A percentile compares a stretch with the other conserved stretches of the same genome.
Conservation (phyloP, 106 monocot species). For the Narthecium ossifragum region DNA sequence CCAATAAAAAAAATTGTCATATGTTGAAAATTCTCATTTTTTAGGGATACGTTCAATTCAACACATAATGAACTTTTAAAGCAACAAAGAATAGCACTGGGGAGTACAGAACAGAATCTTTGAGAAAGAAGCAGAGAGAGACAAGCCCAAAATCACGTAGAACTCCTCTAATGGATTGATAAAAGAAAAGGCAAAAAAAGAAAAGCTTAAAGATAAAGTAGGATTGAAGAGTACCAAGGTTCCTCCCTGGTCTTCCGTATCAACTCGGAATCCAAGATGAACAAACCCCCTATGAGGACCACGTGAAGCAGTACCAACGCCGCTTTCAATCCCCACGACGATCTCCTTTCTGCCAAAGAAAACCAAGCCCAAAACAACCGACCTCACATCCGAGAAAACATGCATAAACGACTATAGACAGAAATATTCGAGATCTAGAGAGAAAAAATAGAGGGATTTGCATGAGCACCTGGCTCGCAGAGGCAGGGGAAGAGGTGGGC, state of each 20-base stretch:
- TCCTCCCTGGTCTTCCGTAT: slow-evolving; percentile 23
- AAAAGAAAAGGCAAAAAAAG: neutral
- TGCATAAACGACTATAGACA: neutral
- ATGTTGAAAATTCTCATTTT: too few species aligned
- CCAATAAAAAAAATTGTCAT: too few species aligned
- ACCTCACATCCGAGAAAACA: neutral
- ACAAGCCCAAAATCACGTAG: too few species aligned
- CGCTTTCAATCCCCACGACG: slow-evolving; percentile 35
- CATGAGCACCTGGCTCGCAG: neutral
- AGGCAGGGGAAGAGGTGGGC: neutral
- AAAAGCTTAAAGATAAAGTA: neutral
- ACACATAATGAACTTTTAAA: too few species aligned
- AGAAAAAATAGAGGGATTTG: neutral
- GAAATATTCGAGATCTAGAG: neutral
- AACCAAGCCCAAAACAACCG: too few species aligned
- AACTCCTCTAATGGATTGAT: too few species aligned
- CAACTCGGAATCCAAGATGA: slow-evolving; percentile 48
- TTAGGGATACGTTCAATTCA: too few species aligned
- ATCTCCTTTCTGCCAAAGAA: slow-evolving; percentile 37
- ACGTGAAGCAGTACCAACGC: slow-evolving; percentile 48
- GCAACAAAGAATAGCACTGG: neutral
- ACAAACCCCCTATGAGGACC: slow-evolving; percentile 40
- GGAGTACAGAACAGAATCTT: neutral
- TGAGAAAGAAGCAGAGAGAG: neutral
- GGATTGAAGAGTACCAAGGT: slow-evolving; percentile 35